Evolutionary conservation across 176 grass and related monocot genomes (phyloP), one percentile per base, ranked within the genome.

Genomic region (Phyllostachys edulis): DNA sequence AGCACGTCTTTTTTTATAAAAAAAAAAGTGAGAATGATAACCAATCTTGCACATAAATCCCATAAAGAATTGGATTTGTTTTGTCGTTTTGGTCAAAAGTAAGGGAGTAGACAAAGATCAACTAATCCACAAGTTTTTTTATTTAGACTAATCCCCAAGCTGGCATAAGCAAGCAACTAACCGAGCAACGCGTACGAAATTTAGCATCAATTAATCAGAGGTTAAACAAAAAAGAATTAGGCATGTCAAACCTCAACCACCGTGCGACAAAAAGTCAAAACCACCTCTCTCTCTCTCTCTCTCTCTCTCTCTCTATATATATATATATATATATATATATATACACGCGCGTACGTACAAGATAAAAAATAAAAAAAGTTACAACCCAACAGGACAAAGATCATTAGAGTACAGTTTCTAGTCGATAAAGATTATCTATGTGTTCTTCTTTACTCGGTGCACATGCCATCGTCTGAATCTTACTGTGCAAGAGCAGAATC

Each of bases 91-190:
- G 14, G 32, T 63, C 12, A 20, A 76, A 74, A 60, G 60, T 45
- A 41, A 39, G 34, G 63, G 11, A 44, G 56, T 26, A 69, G 57
- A 55, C 6, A 64, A 65, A 65, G 11, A 49, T 38, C 27, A 82
- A 75, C 36, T 26, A 81, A 69, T 69, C 41, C 38, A 57, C 6
- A 24, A 16, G 14, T 49, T 37, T 60, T 38, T 12, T 41, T 18
- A 9, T 51, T 62, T 12, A 49, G 69, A 65, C 1, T 7, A 9
- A 41, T 66, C 47, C 36, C 20, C 37, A 52, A 17, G 63, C 40
- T 63, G 62, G 13, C 83, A 71, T 71, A 77, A 55, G n/a, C 84
- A 86, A 72, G 15, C 42, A 41, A 52, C 18, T 6, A 57, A 18
- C 42, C 57, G 16, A 79, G 41, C 67, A 49, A 86, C 17, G 39